A percentile compares a stretch with the other conserved stretches of the same genome.
These are phyloP conservation scores for Kuraishia piskuri DNA, from an alignment of 805 yeast species.

Conservation along the genomic window DNA sequence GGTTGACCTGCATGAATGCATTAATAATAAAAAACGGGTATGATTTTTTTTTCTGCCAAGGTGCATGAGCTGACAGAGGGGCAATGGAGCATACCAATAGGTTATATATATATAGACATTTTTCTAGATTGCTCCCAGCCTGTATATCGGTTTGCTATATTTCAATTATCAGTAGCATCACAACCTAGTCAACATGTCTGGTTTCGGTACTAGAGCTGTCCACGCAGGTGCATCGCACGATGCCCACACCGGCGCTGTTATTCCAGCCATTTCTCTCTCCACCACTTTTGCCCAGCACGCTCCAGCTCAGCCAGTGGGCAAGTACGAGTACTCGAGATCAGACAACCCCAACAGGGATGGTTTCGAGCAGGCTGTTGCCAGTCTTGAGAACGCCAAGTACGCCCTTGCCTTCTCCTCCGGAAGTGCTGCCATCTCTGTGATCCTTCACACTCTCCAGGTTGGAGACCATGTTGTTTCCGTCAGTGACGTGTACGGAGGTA, in stretches of 20 bases:
- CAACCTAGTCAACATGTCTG: slow-evolving; percentile 10
- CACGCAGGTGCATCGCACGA: slow-evolving; percentile 75
- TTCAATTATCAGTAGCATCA: not conserved
- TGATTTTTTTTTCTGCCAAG: not conserved
- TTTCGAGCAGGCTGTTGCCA: slow-evolving; percentile 71
- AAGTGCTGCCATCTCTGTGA: slow-evolving; percentile 72
- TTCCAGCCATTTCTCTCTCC: slow-evolving; percentile 73
- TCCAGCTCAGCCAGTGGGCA: slow-evolving; percentile 72
- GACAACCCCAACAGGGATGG: slow-evolving; percentile 82
- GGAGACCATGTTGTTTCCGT: slow-evolving; percentile 70
- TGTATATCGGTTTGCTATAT: too few relatives aligned
- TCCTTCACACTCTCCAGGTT: slow-evolving; percentile 64
- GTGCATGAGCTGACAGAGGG: not conserved
- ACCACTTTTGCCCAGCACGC: slow-evolving; percentile 79
- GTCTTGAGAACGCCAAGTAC: slow-evolving; percentile 66
- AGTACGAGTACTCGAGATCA: slow-evolving; percentile 77
- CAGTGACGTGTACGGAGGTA: slow-evolving; percentile 88
- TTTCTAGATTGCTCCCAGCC: not conserved
- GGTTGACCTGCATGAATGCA: not conserved
- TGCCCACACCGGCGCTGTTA: slow-evolving; percentile 76
- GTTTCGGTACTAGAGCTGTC: slow-evolving; percentile 75
- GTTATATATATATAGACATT: too few relatives aligned
- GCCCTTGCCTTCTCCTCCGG: slow-evolving; percentile 82
- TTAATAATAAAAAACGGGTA: too few relatives aligned
- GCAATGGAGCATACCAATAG: not conserved